A percentile compares a stretch with the other conserved stretches of the same genome.
phyloP scores from a whole-genome alignment of 352 stramenopile genomes.

The Globisporangium radiosum region DNA sequence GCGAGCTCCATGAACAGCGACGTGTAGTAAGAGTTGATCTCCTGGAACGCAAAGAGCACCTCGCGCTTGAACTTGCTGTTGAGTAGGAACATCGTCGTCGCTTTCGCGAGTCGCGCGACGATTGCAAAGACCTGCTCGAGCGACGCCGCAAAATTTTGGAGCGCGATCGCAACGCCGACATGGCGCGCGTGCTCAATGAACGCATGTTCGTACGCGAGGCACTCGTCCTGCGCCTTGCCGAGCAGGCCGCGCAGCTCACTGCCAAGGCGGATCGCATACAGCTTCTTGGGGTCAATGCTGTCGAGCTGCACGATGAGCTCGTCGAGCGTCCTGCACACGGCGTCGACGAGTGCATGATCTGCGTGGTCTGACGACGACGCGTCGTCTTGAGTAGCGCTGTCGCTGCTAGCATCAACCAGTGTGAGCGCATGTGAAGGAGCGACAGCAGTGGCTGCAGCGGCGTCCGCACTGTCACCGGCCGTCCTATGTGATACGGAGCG shows the following conservation, averaged over 20 bases:
- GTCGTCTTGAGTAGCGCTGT: background rate
- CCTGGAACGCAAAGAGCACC: conserved; percentile 74
- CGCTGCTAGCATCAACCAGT: no score
- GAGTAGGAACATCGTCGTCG: conserved; percentile 49
- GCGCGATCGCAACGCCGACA: conserved; percentile 53
- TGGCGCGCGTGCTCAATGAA: conserved; percentile 49
- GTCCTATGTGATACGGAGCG: no score
- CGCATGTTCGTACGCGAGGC: conserved; percentile 46
- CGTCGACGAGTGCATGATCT: conserved; percentile 25
- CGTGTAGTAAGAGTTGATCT: conserved; percentile 84
- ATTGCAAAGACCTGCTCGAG: conserved; percentile 49
- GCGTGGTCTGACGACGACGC: background rate
- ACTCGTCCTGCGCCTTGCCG: conserved; percentile 77
- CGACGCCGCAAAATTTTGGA: conserved; percentile 73
- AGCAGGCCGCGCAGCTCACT: conserved; percentile 68
- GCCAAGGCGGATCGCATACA: conserved; percentile 54
- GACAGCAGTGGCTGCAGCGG: background rate
- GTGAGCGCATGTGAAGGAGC: background rate
- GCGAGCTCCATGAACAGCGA: conserved; percentile 80
- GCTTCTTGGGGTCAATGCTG: conserved; percentile 50
- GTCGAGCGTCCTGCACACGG: conserved; percentile 33
- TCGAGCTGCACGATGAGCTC: conserved; percentile 52
- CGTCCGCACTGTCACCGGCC: background rate
- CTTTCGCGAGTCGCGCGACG: conserved; percentile 39
- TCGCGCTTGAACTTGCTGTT: conserved; percentile 76